These are phyloP conservation scores for Apiospora hydei DNA, from an alignment of 2,329 filamentous ascomycete genomes.

Conservation along the genomic window DNA sequence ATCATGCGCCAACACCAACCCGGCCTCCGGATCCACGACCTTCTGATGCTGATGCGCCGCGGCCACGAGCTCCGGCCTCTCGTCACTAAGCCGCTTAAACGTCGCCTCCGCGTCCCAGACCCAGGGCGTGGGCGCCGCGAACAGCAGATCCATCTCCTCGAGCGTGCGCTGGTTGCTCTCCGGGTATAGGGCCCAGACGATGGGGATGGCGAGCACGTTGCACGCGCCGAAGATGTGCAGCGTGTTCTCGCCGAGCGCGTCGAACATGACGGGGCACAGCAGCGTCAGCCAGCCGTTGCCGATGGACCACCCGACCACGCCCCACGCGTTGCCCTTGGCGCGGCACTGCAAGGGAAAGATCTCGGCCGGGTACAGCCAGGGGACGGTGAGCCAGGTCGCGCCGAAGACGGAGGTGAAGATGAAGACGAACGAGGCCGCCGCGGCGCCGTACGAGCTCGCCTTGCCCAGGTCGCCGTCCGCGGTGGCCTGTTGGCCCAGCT, in stretches of 20 bases:
- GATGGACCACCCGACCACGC: slow-evolving; percentile 78
- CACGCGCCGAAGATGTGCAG: slow-evolving; percentile 76
- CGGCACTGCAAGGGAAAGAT: slow-evolving; percentile 76
- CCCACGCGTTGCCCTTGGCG: slow-evolving; percentile 78
- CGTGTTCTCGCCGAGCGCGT: slow-evolving; percentile 71
- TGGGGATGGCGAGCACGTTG: slow-evolving; percentile 70
- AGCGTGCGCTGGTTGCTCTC: slow-evolving; percentile 77
- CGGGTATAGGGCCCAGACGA: slow-evolving; percentile 78
- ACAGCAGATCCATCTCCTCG: slow-evolving; percentile 78
- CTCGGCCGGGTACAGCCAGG: slow-evolving; percentile 63
- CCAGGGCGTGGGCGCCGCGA: slow-evolving; percentile 72
- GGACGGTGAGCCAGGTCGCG: slow-evolving; percentile 66
- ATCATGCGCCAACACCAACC: slow-evolving; percentile 1
- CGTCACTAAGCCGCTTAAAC: slow-evolving; percentile 67
- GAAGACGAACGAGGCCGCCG: slow-evolving; percentile 75
- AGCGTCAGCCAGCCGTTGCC: slow-evolving; percentile 69
- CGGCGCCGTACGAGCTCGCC: slow-evolving; percentile 63
- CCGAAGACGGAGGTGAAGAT: slow-evolving; percentile 71
- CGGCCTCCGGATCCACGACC: slow-evolving; percentile 40
- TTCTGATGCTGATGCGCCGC: slow-evolving; percentile 39
- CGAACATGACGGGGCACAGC: slow-evolving; percentile 40
- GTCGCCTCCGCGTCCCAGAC: slow-evolving; percentile 74
- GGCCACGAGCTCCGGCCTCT: slow-evolving; percentile 60
- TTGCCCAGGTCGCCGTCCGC: slow-evolving; percentile 52
- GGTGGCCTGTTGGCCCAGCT: slow-evolving; percentile 57